A percentile compares a stretch with the other conserved stretches of the same genome.
These are phyloP conservation scores for Artemisia annua DNA, from an alignment of 129 eudicot species.

Conservation along the genomic window DNA sequence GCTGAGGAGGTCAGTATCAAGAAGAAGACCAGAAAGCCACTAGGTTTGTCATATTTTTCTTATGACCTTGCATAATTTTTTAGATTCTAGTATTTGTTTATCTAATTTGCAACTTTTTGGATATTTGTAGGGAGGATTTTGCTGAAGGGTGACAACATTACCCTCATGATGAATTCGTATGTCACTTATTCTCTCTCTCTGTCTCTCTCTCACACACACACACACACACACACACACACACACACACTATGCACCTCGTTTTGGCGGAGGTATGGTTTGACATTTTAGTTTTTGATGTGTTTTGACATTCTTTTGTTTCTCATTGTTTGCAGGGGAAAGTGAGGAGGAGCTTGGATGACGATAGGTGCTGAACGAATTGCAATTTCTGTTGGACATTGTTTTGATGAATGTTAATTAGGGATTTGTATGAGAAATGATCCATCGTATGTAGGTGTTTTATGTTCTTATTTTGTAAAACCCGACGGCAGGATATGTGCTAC, in stretches of 20 bases:
- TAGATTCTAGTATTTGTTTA: not conserved
- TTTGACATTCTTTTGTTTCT: slow-evolving; percentile 18
- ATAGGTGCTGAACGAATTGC: slow-evolving; percentile 4
- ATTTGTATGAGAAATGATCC: not conserved
- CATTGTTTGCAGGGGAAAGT: slow-evolving; percentile 40
- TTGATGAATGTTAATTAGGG: not conserved
- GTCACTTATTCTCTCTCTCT: slow-evolving; percentile 12
- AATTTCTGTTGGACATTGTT: not conserved
- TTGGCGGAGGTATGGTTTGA: too few relatives aligned
- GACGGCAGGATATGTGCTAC: slow-evolving; percentile 8
- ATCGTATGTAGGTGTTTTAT: not conserved
- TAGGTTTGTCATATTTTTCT: slow-evolving; percentile 40
- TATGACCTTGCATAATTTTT: not conserved
- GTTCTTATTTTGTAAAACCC: not conserved
- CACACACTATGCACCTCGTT: not conserved
- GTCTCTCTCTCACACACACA: not conserved
- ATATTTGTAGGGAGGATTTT: slow-evolving; percentile 54
- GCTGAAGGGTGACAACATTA: slow-evolving; percentile 72
- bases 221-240: not conserved
- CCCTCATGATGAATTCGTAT: slow-evolving; percentile 76
- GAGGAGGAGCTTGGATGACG: not conserved
- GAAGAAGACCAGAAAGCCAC: slow-evolving; percentile 64
- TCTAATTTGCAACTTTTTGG: slow-evolving; percentile 1
- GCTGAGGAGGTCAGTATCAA: slow-evolving; percentile 79
- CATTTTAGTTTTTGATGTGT: not conserved